Evolutionary conservation across 176 grass and related monocot species (phyloP), one percentile per base, ranked within the genome.

Genomic region (Lolium multiflorum): DNA sequence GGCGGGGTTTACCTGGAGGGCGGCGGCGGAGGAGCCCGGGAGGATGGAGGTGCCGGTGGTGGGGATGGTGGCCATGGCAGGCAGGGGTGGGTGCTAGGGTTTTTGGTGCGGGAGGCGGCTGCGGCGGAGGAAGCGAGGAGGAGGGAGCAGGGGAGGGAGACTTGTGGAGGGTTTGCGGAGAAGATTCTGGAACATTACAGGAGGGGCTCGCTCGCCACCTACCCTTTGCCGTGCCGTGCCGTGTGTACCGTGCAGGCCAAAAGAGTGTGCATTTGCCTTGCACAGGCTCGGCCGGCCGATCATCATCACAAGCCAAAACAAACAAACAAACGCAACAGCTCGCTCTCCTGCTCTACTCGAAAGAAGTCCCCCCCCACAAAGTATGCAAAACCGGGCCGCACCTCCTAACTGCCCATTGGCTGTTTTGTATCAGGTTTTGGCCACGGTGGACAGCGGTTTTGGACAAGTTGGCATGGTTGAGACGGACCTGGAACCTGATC

Each of bases 1-100:
- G 5, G 0, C 10, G 21, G 59, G 50, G 78, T 26, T 60, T 57
- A 79, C 91, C 80, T 80, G 93, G 84, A 92, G 83, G 47, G 89
- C 56, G 82, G 89, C 71, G 81, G 88, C 0, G 56, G 56, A 79
- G 48, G 88, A 89, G 39, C 74, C 84, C 66, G 88, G 54, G 81
- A 84, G 58, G 56, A 90, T 77, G 69, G 91, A 87, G 54, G 91
- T 86, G 59, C 82, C 80, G 67, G 88, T 92, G 77, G 88, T 92
- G 52, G 93, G 83, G 48, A 92, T 92, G 81, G 90, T 93, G 9
- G 93, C 89, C 57, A 94, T 92, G 50, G 60, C 7, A 17, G 48
- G 14, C 51, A 10, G 14, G 13, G 22, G n/a, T 6, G 76, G 14
- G 9, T 70, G 77, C 12, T 87, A 80, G 88, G 88, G 90, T 85